Evolutionary conservation across 352 stramenopile species (phyloP), one percentile per base, ranked within the genome.

Genomic region (Pythium insidiosum): DNA sequence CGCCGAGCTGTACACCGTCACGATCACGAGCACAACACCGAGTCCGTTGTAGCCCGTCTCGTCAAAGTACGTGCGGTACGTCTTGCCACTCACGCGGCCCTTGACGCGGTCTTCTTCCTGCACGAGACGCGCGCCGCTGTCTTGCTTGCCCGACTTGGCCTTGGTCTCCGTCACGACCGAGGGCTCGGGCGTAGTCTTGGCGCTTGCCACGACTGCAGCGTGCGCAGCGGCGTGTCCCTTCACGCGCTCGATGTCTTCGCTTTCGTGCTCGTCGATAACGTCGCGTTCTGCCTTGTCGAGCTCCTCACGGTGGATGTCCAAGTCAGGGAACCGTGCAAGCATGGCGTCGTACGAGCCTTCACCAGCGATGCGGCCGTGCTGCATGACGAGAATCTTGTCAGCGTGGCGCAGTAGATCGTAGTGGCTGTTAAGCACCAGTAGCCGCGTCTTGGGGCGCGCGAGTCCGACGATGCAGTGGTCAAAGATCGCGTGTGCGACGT

Each of bases 371-470:
- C 31, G 43, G 6, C 59, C 59, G 26, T 64, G 29, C 36, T 56
- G 25, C 24, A 68, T 44, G 7, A 68, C 49, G 15, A 68, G 25
- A 26, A 66, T 62, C 37, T 63, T 47, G 46, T 64, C 56, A 9
- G 56, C 56, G 41, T 59, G 56, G 6, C 25, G 21, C 4, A 64
- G 31, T 41, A 68, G 34, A 19, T 64, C 49, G 29, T 64, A 64
- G 47, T 67, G 53, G 29, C 53, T 63, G 49, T 67, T 62, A 13
- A 89, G 95, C 5, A 95, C 89, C 10, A 96, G 66, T 36, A 97
- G 45, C 3, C 95, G 68, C 11, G 73, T 88, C 46, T 70, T 70
- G 43, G 38, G 15, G 30, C 50, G 45, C 12, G 52, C 51, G 5
- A 66, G 25, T 5, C 52, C 45, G 0, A 60, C 35, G 20, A 78